phyloP scores from a whole-genome alignment of 257 asterid genomes.

The Solanum sparsipilum region DNA sequence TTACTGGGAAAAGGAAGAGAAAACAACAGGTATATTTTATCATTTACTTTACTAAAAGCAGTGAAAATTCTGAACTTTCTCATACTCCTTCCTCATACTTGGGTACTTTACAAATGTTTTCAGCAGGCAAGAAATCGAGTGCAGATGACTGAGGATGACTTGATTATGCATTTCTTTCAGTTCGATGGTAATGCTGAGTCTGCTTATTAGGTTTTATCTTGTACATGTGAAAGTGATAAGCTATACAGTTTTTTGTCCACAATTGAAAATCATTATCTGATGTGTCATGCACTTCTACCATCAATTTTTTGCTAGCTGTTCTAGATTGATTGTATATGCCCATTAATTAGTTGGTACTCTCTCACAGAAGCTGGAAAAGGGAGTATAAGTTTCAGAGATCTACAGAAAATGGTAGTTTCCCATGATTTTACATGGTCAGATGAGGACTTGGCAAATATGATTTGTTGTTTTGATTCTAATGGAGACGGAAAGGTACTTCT shows the following conservation, averaged over 20 bases:
- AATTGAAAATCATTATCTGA: not conserved
- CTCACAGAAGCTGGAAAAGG: slow-evolving; percentile 70
- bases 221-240: not conserved
- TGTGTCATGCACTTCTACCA: not conserved
- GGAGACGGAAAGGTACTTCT: slow-evolving; percentile 73
- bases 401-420: slow-evolving; percentile 48
- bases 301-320: not conserved
- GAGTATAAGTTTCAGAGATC: slow-evolving; percentile 45
- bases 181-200: slow-evolving; percentile 65
- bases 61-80: not conserved
- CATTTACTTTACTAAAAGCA: slow-evolving; percentile 4
- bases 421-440: slow-evolving; percentile 93
- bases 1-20: slow-evolving; percentile 43
- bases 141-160: slow-evolving; percentile 85
- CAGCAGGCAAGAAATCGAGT: slow-evolving; percentile 55
- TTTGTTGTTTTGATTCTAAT: slow-evolving; percentile 53
- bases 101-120: not conserved
- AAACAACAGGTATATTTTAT: slow-evolving; percentile 51
- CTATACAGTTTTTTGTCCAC: not conserved
- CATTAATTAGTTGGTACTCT: not conserved
- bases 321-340: not conserved
- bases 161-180: slow-evolving; percentile 74
- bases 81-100: not conserved
- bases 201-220: not conserved
- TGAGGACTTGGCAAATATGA: slow-evolving; percentile 69